Conservation (phyloP, 805 yeast species). For the Lachancea sp. region DNA sequence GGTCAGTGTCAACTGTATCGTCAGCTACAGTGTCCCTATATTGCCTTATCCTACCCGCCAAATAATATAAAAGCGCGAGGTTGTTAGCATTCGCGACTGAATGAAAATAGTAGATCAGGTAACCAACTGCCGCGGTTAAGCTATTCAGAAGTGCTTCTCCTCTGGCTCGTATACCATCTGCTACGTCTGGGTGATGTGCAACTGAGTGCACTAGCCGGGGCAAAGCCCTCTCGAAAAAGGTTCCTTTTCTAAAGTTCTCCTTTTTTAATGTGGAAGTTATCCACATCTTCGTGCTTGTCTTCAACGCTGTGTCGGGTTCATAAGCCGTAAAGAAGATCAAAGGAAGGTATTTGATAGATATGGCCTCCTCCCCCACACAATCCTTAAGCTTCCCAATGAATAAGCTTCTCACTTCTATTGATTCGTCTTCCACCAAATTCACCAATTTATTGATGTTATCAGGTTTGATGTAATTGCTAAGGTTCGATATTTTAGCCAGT, state of each 20-base stretch:
- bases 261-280: slow-evolving; percentile 47
- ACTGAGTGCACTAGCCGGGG: slow-evolving; percentile 62
- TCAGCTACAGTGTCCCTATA: slow-evolving; percentile 49
- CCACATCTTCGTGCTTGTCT: slow-evolving; percentile 59
- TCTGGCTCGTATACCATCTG: slow-evolving; percentile 43
- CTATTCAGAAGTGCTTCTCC: slow-evolving; percentile 37
- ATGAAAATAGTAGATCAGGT: slow-evolving; percentile 53
- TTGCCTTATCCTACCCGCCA: slow-evolving; percentile 74
- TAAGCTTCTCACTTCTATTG: slow-evolving; percentile 45
- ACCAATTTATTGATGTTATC: slow-evolving; percentile 46
- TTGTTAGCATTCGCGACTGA: slow-evolving; percentile 59
- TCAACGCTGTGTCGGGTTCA: slow-evolving; percentile 56
- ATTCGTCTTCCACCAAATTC: slow-evolving; percentile 61
- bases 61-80: slow-evolving; percentile 63
- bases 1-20: slow-evolving; percentile 27
- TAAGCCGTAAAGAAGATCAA: slow-evolving; percentile 67
- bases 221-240: slow-evolving; percentile 58
- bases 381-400: slow-evolving; percentile 48
- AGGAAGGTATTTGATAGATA: slow-evolving; percentile 63
- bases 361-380: slow-evolving; percentile 42
- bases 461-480: slow-evolving; percentile 48
- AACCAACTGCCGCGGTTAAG: slow-evolving; percentile 49
- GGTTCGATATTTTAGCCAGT: slow-evolving; percentile 49
- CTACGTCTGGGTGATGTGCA: slow-evolving; percentile 56
- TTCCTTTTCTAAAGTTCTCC: slow-evolving; percentile 34